Evolutionary conservation across 176 grass and related monocot species (phyloP), one percentile per base, ranked within the genome.

Genomic region (Juncus inflexus): DNA sequence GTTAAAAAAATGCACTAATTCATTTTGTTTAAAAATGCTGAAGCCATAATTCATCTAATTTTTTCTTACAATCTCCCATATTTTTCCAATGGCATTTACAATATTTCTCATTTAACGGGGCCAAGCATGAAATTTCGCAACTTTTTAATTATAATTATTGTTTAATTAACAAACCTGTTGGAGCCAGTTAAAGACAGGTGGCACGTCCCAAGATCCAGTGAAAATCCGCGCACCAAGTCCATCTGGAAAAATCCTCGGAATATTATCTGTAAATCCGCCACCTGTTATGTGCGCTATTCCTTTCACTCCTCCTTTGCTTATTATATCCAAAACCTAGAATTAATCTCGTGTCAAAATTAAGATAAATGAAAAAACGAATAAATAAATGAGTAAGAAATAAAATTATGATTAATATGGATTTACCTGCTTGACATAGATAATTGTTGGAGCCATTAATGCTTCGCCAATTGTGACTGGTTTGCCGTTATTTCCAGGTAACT

Each of bases 371-470:
- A 7, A 12, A 15, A 3, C 40, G 39, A 7, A 12, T 63, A n/a
- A 40, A 37, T 63, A 63, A 63, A 63, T 16, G 41, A 4, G 41
- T 43, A 3, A 47, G 47, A 15, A 45, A 4, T 19, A 64, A 64
- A 42, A 62, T 11, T 45, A 28, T 2, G 61, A 60, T n/a, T n/a
- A n/a, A n/a, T n/a, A n/a, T n/a, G n/a, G n/a, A n/a, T n/a, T n/a
- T n/a, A n/a, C n/a, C 92, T 97, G 80, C 51, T 91, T 91, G 42
- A 97, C 92, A 64, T 97, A 97, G 61, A 91, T 91, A 19, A 91
- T 67, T 67, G 92, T 97, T 37, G 92, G 92, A 40, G 85, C 85
- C 92, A 91, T 97, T 67, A 97, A 65, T 81, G 92, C 88, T 86
- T 97, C 85, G 74, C 92, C 92, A 64, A 97, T 74, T 75, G 85